A percentile compares a stretch with the other conserved stretches of the same genome.
These are phyloP conservation scores for Chondrostereum purpureum DNA, from an alignment of 1,284 basidiomycete species.

Conservation along the genomic window DNA sequence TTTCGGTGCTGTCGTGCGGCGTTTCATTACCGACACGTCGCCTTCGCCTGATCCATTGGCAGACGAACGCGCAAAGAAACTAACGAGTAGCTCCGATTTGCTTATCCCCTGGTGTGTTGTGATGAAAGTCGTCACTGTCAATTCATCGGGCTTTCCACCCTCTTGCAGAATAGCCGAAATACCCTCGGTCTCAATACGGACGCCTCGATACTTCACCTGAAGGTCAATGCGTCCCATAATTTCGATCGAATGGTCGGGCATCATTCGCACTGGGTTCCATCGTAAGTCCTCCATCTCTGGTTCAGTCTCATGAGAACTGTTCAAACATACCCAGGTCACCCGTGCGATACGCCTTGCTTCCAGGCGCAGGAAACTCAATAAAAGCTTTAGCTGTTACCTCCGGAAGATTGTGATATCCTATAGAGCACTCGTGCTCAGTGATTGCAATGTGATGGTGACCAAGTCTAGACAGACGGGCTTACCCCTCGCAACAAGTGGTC, in stretches of 20 bases:
- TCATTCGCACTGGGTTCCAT: slow-evolving; percentile 33
- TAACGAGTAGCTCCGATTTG: slow-evolving; percentile 29
- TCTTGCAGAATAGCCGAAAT: slow-evolving; percentile 33
- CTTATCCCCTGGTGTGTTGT: slow-evolving; percentile 30
- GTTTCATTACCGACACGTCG: slow-evolving; percentile 8
- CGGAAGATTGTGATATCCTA: slow-evolving; percentile 39
- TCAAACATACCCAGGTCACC: slow-evolving; percentile 34
- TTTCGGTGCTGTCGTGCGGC: slow-evolving; percentile 8
- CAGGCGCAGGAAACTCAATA: slow-evolving; percentile 36
- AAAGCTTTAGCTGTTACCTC: slow-evolving; percentile 42
- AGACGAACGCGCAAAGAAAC: slow-evolving; percentile 27
- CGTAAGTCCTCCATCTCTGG: slow-evolving; percentile 2
- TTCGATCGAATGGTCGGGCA: slow-evolving; percentile 45
- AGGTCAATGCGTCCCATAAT: slow-evolving; percentile 51
- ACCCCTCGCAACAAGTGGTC: slow-evolving; percentile 40
- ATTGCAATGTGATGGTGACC: too few relatives aligned
- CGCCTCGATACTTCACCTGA: slow-evolving; percentile 46
- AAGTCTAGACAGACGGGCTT: not conserved
- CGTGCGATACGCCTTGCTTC: slow-evolving; percentile 41
- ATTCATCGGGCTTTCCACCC: slow-evolving; percentile 20
- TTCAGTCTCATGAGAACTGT: not conserved
- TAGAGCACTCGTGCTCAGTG: too few relatives aligned
- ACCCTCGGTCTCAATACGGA: slow-evolving; percentile 39
- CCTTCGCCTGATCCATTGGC: not conserved
- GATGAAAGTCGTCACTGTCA: slow-evolving; percentile 31